Conservation (phyloP, 129 eudicot genomes). For the Sambucus nigra region DNA sequence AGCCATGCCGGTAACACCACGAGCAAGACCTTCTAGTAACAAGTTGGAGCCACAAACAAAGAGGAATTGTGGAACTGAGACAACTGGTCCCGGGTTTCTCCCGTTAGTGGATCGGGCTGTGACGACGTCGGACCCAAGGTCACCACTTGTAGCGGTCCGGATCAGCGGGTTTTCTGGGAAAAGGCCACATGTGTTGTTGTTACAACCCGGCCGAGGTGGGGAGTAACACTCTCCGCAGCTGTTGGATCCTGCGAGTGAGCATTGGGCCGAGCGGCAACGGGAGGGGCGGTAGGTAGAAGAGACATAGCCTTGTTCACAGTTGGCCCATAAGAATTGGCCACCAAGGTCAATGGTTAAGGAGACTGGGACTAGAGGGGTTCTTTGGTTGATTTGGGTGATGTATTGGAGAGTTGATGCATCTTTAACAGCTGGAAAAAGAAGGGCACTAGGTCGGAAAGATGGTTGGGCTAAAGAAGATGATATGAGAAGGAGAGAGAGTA, state of each 20-base stretch:
- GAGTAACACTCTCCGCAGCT: constrained; percentile 22
- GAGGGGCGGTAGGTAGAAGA: constrained; percentile 39
- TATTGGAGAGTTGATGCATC: constrained; percentile 32
- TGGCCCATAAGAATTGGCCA: constrained; percentile 46
- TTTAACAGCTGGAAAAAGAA: constrained; percentile 32
- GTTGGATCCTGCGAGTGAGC: constrained; percentile 26
- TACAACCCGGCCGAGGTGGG: constrained; percentile 26
- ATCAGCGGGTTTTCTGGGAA: constrained; percentile 32
- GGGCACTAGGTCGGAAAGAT: constrained; percentile 18
- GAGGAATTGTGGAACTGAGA: constrained; percentile 20
- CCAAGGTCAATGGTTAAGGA: constrained; percentile 29
- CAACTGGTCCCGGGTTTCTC: constrained; percentile 23
- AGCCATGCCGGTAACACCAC: constrained; percentile 40
- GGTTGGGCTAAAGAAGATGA: constrained; percentile 13
- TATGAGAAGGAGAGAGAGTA: constrained; percentile 7
- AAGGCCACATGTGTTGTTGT: constrained; percentile 29
- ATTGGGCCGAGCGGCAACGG: constrained; percentile 31
- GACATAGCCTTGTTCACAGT: constrained; percentile 30
- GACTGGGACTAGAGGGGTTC: constrained; percentile 30
- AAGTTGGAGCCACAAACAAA: constrained; percentile 29
- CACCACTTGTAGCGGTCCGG: constrained; percentile 22
- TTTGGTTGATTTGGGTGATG: constrained; percentile 24
- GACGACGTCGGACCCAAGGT: constrained; percentile 30
- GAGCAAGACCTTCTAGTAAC: constrained; percentile 31
- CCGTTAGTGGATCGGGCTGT: constrained; percentile 33